These are phyloP conservation scores for Geotrichum australiense DNA, from an alignment of 1,139 yeast genomes.

Conservation along the genomic window DNA sequence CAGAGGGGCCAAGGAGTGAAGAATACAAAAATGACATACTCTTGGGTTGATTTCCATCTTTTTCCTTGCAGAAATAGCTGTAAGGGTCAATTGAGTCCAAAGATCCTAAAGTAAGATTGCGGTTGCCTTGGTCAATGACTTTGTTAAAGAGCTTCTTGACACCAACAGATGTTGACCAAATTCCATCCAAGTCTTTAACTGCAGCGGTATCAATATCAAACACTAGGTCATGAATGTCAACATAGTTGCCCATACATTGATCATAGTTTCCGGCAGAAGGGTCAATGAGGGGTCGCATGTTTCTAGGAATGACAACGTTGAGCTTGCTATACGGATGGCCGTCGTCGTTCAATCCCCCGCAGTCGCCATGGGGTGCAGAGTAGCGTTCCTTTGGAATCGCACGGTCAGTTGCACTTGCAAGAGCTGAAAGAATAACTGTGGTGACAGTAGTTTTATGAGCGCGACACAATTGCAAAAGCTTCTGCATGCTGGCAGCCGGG, in stretches of 20 bases:
- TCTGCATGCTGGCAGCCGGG: background rate
- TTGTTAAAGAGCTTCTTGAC: background rate
- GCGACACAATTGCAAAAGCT: background rate
- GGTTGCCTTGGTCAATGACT: no score
- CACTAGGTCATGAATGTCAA: background rate
- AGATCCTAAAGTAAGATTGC: no score
- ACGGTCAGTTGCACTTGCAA: background rate
- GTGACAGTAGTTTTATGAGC: conserved; percentile 1
- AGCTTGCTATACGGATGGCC: conserved; percentile 1
- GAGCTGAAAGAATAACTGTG: background rate
- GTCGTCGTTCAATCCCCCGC: background rate
- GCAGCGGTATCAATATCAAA: background rate
- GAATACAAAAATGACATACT: background rate
- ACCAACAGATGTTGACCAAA: background rate
- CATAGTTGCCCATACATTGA: background rate
- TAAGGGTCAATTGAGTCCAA: no score
- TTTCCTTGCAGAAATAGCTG: no score
- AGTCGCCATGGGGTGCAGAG: background rate
- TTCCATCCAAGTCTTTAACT: background rate
- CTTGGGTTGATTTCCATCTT: background rate
- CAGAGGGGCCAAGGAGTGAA: background rate
- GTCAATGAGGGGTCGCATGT: conserved; percentile 1
- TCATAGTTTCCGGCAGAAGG: background rate
- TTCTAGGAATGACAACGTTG: background rate
- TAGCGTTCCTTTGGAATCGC: background rate